phyloP scores from a whole-genome alignment of 192 early-diverging fungal species.

The Coemansia sp. region DNA sequence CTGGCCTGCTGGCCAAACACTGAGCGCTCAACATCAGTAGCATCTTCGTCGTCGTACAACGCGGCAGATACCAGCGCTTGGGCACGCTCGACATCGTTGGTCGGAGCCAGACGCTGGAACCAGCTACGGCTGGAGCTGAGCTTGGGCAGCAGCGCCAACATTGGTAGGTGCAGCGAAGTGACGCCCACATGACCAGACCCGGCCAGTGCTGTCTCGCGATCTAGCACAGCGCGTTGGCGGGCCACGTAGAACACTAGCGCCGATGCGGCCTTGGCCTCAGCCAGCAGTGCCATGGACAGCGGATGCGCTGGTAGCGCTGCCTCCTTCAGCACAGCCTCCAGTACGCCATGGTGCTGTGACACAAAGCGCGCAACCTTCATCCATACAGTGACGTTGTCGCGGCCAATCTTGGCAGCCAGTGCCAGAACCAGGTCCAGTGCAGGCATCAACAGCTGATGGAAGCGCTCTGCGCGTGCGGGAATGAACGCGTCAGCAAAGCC shows the following conservation, averaged over 20 bases:
- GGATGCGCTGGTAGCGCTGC: conserved; percentile 22
- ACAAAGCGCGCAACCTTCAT: conserved; percentile 50
- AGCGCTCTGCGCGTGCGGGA: conserved; percentile 55
- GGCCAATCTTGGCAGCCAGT: conserved; percentile 49
- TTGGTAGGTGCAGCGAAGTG: conserved; percentile 36
- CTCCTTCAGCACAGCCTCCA: conserved; percentile 46
- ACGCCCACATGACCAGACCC: conserved; percentile 46
- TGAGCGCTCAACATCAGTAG: conserved; percentile 23
- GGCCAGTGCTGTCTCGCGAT: conserved; percentile 46
- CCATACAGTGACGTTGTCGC: conserved; percentile 50
- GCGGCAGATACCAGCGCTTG: conserved; percentile 35
- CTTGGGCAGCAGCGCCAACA: conserved; percentile 52
- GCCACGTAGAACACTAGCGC: conserved; percentile 37
- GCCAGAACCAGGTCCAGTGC: conserved; percentile 61
- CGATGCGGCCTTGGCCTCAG: conserved; percentile 39
- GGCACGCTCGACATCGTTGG: conserved; percentile 52
- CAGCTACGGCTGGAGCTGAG: conserved; percentile 26
- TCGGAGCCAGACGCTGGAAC: conserved; percentile 26
- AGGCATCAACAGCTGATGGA: conserved; percentile 64
- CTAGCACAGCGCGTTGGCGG: conserved; percentile 52
- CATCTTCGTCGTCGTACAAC: conserved; percentile 12
- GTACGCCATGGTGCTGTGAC: conserved; percentile 43
- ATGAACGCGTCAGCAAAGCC: conserved; percentile 49
- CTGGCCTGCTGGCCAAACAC: conserved; percentile 49
- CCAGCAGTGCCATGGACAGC: conserved; percentile 39